Base-by-base conservation (phyloP, 2,329 filamentous ascomycete genomes). In the Aspergillus tanneri region DNA sequence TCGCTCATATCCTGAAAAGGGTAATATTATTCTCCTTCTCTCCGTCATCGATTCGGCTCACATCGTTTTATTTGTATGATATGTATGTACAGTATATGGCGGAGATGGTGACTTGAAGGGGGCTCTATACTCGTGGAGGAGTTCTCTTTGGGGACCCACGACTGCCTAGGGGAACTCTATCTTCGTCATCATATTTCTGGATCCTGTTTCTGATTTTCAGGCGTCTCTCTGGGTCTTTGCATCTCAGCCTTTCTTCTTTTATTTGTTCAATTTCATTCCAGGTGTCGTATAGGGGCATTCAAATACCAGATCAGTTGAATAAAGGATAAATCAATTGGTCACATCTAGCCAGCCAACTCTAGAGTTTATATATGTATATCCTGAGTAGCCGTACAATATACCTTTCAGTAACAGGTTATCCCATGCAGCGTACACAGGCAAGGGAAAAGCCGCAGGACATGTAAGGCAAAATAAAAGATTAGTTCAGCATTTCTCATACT, bases 201-300 rank as follows among this genome's bases (percentile, higher is more conserved):
- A 39, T 47, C n/a, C 30, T 23, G 34, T 47, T 46, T 47, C 49
- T 47, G n/a, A n/a, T n/a, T n/a, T n/a, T n/a, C n/a, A n/a, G n/a
- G n/a, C n/a, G n/a, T n/a, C n/a, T n/a, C n/a, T n/a, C n/a, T 44
- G 30, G 47, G 43, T 55, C 34, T 32, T 39, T 52, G 56, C 56
- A 54, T 47, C 57, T 56, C 28, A 44, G 41, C 18, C 47, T 47
- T 42, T 44, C 28, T 43, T 46, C 43, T n/a, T 32, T 23, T 38
- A 42, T 43, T 45, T 41, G 25, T 27, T 30, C 7, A 18, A 8
- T 5, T 34, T 36, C 18, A 18, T 16, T 16, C n/a, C n/a, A n/a
- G n/a, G n/a, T n/a, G n/a, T n/a, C n/a, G n/a, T n/a, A n/a, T 36
- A 16, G n/a, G 30, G 23, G 23, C 18, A 39, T 28, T 19, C 14